These are phyloP conservation scores for Macrophomina phaseolina DNA, from an alignment of 2,329 filamentous ascomycete species.

Conservation along the genomic window DNA sequence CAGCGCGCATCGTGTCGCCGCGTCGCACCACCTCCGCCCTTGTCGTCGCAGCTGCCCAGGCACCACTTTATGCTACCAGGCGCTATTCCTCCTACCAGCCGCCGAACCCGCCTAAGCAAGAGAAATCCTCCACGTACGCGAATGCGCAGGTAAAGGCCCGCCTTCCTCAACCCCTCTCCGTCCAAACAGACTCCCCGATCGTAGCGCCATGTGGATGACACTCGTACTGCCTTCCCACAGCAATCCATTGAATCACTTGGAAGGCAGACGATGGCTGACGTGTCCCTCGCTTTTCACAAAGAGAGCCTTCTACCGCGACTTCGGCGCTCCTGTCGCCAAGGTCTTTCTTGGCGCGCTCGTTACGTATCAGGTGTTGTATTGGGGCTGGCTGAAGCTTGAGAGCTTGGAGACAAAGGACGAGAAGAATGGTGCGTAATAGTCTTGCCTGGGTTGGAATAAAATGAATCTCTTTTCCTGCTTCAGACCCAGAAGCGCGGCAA, in stretches of 20 bases:
- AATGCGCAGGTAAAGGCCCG: slow-evolving; percentile 21
- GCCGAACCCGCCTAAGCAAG: slow-evolving; percentile 12
- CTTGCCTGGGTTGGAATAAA: background rate
- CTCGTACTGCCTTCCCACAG: background rate
- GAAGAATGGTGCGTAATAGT: slow-evolving; percentile 56
- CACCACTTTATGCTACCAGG: background rate
- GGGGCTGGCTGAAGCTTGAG: slow-evolving; percentile 75
- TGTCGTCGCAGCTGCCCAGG: background rate
- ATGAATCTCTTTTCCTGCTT: background rate
- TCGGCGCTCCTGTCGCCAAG: slow-evolving; percentile 75
- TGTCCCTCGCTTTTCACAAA: slow-evolving; percentile 37
- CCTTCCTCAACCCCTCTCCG: background rate
- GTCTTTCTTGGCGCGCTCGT: slow-evolving; percentile 76
- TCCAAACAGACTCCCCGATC: background rate
- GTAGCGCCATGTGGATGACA: background rate
- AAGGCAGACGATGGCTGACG: background rate
- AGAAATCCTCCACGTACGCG: slow-evolving; percentile 14
- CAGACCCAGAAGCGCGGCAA: background rate
- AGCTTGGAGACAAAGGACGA: slow-evolving; percentile 69
- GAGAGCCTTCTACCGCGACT: slow-evolving; percentile 75
- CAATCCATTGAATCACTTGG: background rate
- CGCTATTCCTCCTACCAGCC: slow-evolving; percentile 22
- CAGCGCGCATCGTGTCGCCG: slow-evolving; percentile 3
- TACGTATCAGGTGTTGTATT: slow-evolving; percentile 80
- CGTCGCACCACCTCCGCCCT: slow-evolving; percentile 12